Base-by-base conservation (phyloP, 176 grass and related monocot genomes). In the Triticum dicoccoides region DNA sequence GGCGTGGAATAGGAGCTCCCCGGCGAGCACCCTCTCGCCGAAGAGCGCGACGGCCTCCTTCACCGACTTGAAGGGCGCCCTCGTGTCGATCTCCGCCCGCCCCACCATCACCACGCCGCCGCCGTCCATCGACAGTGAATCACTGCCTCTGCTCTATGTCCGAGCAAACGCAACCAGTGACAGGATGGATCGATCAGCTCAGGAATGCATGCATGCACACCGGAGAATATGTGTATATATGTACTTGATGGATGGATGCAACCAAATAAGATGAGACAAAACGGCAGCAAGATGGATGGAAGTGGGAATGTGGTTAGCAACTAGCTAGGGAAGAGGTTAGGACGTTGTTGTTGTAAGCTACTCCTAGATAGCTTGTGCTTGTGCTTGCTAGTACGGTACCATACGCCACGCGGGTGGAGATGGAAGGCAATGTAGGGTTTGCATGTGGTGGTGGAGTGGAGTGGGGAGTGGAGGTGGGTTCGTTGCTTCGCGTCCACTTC, bases 401-500 rank as follows among this genome's bases (percentile, higher is more conserved):
- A 73, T 73, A 49, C 72, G 29, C 29, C 29, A 29, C 29, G 29
- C 29, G 29, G 29, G 29, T 29, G 29, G 11, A 14, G 73, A 75
- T 49, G 42, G 29, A 29, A 29, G 29, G 13, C 29, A 11, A 39
- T 78, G n/a, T 69, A 81, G 72, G 73, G 56, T 77, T 65, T 58
- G 75, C 20, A 76, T 78, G 63, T 85, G 75, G 65, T 64, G 70
- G n/a, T 45, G 70, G 69, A 72, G 72, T 51, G 72, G 41, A 49
- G 71, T 29, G 41, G 42, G 71, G 42, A 75, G 72, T 75, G 41
- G 49, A 71, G 73, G 84, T 88, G 91, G 89, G 84, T 91, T 94
- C 92, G 37, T 97, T 97, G 89, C 94, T 97, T 97, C 51, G 91
- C 94, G 89, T 88, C 92, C 88, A 97, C 94, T 97, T 89, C 92